These are phyloP conservation scores for Ophiostoma novo-ulmi DNA, from an alignment of 2,329 filamentous ascomycete species.

Conservation along the genomic window DNA sequence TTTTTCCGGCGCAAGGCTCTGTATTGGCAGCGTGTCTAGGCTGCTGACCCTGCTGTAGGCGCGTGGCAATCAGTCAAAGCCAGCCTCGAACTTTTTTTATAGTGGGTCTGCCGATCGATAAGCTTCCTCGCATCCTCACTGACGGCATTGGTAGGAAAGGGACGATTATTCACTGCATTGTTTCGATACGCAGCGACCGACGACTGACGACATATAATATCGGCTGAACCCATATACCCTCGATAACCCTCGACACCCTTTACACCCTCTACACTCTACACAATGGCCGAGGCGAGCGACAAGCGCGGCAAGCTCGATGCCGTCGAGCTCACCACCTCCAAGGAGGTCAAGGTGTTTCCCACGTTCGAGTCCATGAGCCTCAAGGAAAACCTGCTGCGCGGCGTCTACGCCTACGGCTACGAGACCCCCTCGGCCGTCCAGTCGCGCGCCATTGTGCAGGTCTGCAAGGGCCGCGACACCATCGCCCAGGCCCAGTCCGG, in stretches of 20 bases:
- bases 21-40: neutral
- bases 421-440: constrained; percentile 97
- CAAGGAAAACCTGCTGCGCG: constrained; percentile 94
- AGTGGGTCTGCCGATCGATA: constrained; percentile 16
- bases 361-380: constrained; percentile 95
- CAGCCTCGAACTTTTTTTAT: constrained; percentile 23
- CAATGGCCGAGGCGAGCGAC: constrained; percentile 89
- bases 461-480: constrained; percentile 98
- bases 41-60: neutral
- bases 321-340: constrained; percentile 98
- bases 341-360: constrained; percentile 91
- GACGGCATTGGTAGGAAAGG: constrained; percentile 5
- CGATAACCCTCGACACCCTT: neutral
- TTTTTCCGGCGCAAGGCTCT: constrained; percentile 25
- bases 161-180: neutral
- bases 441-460: constrained; percentile 95
- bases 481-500: constrained; percentile 97
- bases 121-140: neutral
- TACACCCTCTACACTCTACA: constrained; percentile 32
- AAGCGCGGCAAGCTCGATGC: constrained; percentile 72
- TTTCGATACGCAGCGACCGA: neutral
- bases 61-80: neutral
- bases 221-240: neutral
- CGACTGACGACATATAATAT: neutral
- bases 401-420: constrained; percentile 97